phyloP scores from a whole-genome alignment of 805 yeast species.

The Kodamaea hsintzibuensis region DNA sequence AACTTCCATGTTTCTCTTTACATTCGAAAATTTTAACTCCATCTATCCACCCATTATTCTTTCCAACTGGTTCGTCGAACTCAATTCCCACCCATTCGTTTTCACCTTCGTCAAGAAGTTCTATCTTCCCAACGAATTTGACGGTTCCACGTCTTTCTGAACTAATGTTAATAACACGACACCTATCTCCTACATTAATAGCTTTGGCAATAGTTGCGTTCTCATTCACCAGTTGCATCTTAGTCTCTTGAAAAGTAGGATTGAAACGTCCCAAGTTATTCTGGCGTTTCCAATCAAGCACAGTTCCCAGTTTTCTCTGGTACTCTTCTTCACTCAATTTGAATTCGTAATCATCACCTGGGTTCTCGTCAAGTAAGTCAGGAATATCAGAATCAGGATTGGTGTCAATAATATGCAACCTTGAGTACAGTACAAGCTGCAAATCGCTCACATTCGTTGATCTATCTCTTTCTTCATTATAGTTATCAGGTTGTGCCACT shows the following conservation, averaged over 20 bases:
- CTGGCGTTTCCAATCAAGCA: slow-evolving; percentile 72
- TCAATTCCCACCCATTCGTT: slow-evolving; percentile 79
- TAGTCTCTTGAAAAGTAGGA: slow-evolving; percentile 43
- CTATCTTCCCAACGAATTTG: slow-evolving; percentile 66
- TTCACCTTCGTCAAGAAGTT: slow-evolving; percentile 53
- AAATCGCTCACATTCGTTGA: slow-evolving; percentile 24
- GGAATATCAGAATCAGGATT: slow-evolving; percentile 53
- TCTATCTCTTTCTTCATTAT: slow-evolving; percentile 16
- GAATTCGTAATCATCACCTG: slow-evolving; percentile 30
- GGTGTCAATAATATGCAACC: slow-evolving; percentile 60
- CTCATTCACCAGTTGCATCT: slow-evolving; percentile 27
- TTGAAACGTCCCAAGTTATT: slow-evolving; percentile 73
- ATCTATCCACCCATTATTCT: slow-evolving; percentile 75
- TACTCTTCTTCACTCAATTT: slow-evolving; percentile 63
- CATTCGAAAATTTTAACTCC: slow-evolving; percentile 63
- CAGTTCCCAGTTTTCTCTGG: slow-evolving; percentile 58
- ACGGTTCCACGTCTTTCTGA: slow-evolving; percentile 71
- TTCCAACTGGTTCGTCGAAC: slow-evolving; percentile 84
- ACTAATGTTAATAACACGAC: slow-evolving; percentile 46
- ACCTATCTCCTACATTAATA: slow-evolving; percentile 53
- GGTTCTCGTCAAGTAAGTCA: slow-evolving; percentile 28
- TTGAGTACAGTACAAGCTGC: slow-evolving; percentile 38
- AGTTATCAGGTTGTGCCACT: slow-evolving; percentile 18
- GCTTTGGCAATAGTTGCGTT: slow-evolving; percentile 25
- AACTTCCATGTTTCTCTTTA: slow-evolving; percentile 65